Conservation (phyloP, 352 stramenopile species). For the Globisporangium viniferum region DNA sequence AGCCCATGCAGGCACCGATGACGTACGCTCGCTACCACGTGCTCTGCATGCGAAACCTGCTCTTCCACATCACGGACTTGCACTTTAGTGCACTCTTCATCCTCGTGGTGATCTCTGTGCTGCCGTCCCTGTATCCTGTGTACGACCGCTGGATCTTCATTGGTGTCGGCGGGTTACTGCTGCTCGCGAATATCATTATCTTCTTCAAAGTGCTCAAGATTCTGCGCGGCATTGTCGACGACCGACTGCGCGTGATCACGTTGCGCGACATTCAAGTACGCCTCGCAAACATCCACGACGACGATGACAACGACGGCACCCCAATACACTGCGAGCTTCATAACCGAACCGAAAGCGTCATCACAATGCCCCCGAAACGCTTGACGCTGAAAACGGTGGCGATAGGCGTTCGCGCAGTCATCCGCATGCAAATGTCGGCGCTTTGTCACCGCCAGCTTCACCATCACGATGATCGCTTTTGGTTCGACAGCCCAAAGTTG, state of each 20-base stretch:
- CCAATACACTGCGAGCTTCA: not conserved
- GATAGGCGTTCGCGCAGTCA: slow-evolving; percentile 57
- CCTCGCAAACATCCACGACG: slow-evolving; percentile 21
- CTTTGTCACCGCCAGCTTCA: slow-evolving; percentile 81
- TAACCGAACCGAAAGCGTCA: slow-evolving; percentile 3
- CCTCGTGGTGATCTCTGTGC: slow-evolving; percentile 61
- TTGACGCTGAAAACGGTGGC: slow-evolving; percentile 54
- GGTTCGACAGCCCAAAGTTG: slow-evolving; percentile 73
- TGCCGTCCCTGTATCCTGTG: slow-evolving; percentile 57
- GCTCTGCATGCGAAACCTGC: slow-evolving; percentile 84
- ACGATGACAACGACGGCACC: slow-evolving; percentile 7
- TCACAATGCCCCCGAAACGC: slow-evolving; percentile 18
- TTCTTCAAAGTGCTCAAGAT: slow-evolving; percentile 86
- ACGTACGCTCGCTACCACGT: slow-evolving; percentile 73
- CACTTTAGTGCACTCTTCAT: slow-evolving; percentile 78
- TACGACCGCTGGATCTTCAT: slow-evolving; percentile 81
- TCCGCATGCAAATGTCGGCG: slow-evolving; percentile 88
- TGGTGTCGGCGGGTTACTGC: slow-evolving; percentile 44
- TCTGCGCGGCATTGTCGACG: slow-evolving; percentile 77
- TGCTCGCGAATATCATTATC: slow-evolving; percentile 74
- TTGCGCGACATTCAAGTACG: slow-evolving; percentile 55
- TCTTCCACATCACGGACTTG: slow-evolving; percentile 79
- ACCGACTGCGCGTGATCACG: slow-evolving; percentile 72
- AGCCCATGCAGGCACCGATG: slow-evolving; percentile 37
- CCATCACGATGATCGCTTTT: slow-evolving; percentile 79